Percentiles rank a stretch among this genome's conserved stretches.
These are phyloP conservation scores for Saccharomycopsis oosterbeekiorum DNA, from an alignment of 805 yeast species.

Conservation along the genomic window DNA sequence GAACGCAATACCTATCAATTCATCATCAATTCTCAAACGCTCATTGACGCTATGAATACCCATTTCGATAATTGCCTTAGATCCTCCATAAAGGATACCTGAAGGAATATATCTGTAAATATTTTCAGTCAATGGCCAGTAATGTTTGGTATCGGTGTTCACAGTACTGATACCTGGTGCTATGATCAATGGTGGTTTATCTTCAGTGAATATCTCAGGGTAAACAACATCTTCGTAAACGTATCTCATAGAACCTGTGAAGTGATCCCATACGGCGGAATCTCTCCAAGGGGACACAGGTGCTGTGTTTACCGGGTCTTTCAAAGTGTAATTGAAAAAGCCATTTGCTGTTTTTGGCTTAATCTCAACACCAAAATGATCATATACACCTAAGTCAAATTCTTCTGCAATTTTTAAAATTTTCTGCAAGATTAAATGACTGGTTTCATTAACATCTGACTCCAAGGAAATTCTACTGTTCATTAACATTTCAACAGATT, in stretches of 20 bases:
- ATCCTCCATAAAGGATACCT: background rate
- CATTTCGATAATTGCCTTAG: conserved; percentile 25
- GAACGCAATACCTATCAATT: conserved; percentile 49
- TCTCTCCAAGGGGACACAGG: conserved; percentile 37
- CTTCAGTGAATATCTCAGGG: conserved; percentile 26
- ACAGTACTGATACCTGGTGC: conserved; percentile 57
- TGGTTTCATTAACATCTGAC: conserved; percentile 35
- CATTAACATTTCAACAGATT: conserved; percentile 39
- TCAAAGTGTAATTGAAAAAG: conserved; percentile 29
- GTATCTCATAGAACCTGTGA: conserved; percentile 56
- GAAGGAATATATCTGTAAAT: conserved; percentile 52
- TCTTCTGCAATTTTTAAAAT: conserved; percentile 35
- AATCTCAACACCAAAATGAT: conserved; percentile 19
- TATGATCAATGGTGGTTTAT: conserved; percentile 25
- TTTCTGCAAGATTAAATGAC: conserved; percentile 29
- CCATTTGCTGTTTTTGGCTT: conserved; percentile 6
- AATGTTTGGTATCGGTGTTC: conserved; percentile 60
- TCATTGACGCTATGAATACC: conserved; percentile 58
- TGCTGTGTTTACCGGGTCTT: conserved; percentile 36
- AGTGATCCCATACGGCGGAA: conserved; percentile 40
- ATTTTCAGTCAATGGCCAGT: conserved; percentile 52
- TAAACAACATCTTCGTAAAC: conserved; percentile 48
- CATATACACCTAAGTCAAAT: conserved; percentile 38
- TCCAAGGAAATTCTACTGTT: conserved; percentile 61
- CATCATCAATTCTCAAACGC: conserved; percentile 41